Percentiles rank a stretch among this genome's conserved stretches.
Conservation (phyloP, 2,329 filamentous ascomycete genomes). For the Diaporthe amygdali region DNA sequence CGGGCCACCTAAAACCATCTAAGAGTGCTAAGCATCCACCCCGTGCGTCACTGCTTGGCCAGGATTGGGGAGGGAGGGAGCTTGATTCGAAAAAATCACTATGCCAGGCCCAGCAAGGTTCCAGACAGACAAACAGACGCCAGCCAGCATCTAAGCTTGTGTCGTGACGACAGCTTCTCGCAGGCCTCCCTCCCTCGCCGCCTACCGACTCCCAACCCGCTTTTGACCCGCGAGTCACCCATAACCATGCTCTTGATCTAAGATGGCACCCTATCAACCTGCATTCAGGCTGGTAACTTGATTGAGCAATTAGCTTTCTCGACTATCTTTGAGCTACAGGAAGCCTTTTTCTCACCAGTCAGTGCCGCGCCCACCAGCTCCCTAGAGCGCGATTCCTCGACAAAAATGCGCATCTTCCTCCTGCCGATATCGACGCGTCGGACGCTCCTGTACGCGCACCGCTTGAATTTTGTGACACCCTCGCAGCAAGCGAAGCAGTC, state of each 20-base stretch:
- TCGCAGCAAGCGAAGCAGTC: conserved; percentile 54
- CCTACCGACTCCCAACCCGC: background rate
- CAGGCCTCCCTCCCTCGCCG: conserved; percentile 16
- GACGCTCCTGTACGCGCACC: conserved; percentile 91
- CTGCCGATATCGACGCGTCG: conserved; percentile 91
- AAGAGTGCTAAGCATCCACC: background rate
- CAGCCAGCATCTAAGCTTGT: background rate
- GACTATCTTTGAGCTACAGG: background rate
- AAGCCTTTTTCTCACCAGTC: background rate
- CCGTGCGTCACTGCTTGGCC: conserved; percentile 21
- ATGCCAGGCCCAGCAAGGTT: background rate
- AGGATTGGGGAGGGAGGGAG: conserved; percentile 12
- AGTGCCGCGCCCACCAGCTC: background rate
- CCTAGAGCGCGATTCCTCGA: conserved; percentile 6
- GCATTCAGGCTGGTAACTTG: background rate
- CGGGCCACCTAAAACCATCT: background rate
- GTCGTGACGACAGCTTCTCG: conserved; percentile 20
- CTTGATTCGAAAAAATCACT: background rate
- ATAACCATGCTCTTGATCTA: background rate
- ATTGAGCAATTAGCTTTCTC: background rate
- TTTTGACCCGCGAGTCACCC: background rate
- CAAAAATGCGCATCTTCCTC: conserved; percentile 87
- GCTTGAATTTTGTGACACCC: conserved; percentile 63
- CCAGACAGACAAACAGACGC: background rate
- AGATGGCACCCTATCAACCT: background rate